A percentile compares a stretch with the other conserved stretches of the same genome.
Conservation (phyloP, 2,329 filamentous ascomycete genomes). For the Kalmusia sp. region DNA sequence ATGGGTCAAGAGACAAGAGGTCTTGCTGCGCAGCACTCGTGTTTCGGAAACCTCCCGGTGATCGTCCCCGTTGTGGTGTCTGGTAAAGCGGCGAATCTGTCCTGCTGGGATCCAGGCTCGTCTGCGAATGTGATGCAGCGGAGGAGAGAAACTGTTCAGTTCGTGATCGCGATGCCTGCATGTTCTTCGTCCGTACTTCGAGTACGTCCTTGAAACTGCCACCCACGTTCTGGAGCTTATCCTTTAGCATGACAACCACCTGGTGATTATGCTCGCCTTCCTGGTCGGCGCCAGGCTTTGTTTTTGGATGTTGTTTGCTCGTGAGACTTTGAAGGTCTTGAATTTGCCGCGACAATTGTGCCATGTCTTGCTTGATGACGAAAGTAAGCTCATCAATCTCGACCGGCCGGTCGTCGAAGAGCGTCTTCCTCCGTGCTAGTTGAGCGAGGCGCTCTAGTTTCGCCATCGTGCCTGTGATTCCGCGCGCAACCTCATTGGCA, state of each 20-base stretch:
- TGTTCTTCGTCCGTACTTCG: constrained; percentile 96
- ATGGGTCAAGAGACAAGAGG: constrained; percentile 81
- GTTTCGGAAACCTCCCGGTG: constrained; percentile 54
- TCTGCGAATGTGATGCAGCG: constrained; percentile 78
- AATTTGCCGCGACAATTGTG: constrained; percentile 85
- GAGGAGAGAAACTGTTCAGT: constrained; percentile 97
- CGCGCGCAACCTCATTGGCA: constrained; percentile 89
- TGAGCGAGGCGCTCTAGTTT: constrained; percentile 94
- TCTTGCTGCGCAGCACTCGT: constrained; percentile 62
- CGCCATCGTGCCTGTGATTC: constrained; percentile 90
- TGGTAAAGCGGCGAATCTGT: constrained; percentile 88
- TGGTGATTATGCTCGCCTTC: constrained; percentile 99
- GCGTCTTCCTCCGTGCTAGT: constrained; percentile 91
- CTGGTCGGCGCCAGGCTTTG: constrained; percentile 63
- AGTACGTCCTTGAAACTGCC: constrained; percentile 97
- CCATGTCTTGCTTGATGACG: constrained; percentile 97
- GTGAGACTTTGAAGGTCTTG: constrained; percentile 80
- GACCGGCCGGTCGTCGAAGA: constrained; percentile 95
- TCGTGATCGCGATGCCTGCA: constrained; percentile 87
- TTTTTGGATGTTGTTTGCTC: constrained; percentile 75
- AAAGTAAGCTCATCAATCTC: constrained; percentile 98
- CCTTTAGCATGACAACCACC: constrained; percentile 89
- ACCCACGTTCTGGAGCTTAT: constrained; percentile 89
- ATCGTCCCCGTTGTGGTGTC: constrained; percentile 72
- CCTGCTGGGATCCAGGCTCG: constrained; percentile 66